phyloP scores from a whole-genome alignment of 2,329 filamentous ascomycete species.

The Neodidymelliopsis sp. region DNA sequence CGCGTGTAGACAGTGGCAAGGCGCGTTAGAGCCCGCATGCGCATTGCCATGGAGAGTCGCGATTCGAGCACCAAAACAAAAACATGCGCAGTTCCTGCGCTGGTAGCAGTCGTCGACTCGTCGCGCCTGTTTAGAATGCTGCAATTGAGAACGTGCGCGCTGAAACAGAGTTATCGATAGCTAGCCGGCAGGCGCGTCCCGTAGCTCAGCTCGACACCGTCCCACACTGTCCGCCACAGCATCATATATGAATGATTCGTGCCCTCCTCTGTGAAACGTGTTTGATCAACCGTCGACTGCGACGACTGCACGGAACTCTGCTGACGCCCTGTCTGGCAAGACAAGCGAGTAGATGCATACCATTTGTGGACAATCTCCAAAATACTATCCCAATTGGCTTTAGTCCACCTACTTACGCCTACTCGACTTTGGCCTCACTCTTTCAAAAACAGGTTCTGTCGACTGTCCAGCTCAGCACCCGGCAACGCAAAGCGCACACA shows the following conservation, averaged over 20 bases:
- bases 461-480: too few relatives aligned
- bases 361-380: too few relatives aligned
- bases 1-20: conserved; percentile 25
- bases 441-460: too few relatives aligned
- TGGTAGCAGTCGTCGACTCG: conserved; percentile 20
- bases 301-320: too few relatives aligned
- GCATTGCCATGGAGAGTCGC: conserved; percentile 34
- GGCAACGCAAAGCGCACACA: too few relatives aligned
- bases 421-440: too few relatives aligned
- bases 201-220: conserved; percentile 14
- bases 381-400: too few relatives aligned
- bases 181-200: conserved; percentile 24
- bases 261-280: conserved; percentile 11
- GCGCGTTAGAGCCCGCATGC: conserved; percentile 22
- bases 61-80: conserved; percentile 41
- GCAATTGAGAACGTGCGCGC: conserved; percentile 8
- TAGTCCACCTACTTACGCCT: too few relatives aligned
- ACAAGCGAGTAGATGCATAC: too few relatives aligned
- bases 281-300: neutral
- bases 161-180: conserved; percentile 29
- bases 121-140: conserved; percentile 31
- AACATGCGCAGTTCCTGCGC: conserved; percentile 29
- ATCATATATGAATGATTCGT: conserved; percentile 18
- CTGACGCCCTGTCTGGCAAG: too few relatives aligned
- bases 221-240: conserved; percentile 19